Evolutionary conservation across 116 monocot genomes (phyloP).

Genomic region (Cymodocea nodosa): DNA sequence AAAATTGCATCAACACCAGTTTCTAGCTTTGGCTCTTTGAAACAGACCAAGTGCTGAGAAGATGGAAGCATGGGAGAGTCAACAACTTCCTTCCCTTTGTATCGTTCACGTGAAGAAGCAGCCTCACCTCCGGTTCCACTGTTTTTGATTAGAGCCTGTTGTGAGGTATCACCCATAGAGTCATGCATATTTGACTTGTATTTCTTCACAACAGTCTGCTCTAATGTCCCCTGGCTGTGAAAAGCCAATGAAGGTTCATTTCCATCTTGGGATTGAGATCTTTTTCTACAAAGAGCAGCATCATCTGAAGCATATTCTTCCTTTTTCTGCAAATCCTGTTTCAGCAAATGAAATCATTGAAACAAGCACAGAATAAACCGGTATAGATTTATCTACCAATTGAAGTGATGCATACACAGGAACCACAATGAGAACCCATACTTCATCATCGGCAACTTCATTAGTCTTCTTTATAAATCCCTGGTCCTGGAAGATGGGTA

Average conservation of each 20-base stretch:
- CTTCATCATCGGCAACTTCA: constrained; percentile 2
- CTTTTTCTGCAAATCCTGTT: constrained; percentile 8
- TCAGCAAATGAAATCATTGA: no score
- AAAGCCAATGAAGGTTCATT: not conserved
- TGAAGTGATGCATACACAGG: not conserved
- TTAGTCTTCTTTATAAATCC: constrained; percentile 4
- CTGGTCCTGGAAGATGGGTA: constrained; percentile 2
- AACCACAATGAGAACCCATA: not conserved
- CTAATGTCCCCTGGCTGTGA: not conserved
- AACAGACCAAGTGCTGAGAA: not conserved
- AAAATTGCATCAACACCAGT: constrained; percentile 2
- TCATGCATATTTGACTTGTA: not conserved
- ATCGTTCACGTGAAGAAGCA: not conserved
- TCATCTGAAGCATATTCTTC: constrained; percentile 2
- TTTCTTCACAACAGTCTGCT: not conserved
- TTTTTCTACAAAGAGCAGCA: constrained; percentile 3
- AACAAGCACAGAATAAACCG: no score
- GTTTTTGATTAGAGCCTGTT: not conserved
- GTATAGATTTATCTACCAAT: no score
- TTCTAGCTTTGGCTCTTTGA: constrained; percentile 16
- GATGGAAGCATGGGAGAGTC: not conserved
- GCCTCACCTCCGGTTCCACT: not conserved
- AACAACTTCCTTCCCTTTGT: constrained; percentile 4
- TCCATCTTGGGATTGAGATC: not conserved
- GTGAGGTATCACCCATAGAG: no score